Evolutionary conservation across 1,284 basidiomycete genomes (phyloP), one percentile per base, ranked within the genome.

Genomic region (Albatrellus sp.): DNA sequence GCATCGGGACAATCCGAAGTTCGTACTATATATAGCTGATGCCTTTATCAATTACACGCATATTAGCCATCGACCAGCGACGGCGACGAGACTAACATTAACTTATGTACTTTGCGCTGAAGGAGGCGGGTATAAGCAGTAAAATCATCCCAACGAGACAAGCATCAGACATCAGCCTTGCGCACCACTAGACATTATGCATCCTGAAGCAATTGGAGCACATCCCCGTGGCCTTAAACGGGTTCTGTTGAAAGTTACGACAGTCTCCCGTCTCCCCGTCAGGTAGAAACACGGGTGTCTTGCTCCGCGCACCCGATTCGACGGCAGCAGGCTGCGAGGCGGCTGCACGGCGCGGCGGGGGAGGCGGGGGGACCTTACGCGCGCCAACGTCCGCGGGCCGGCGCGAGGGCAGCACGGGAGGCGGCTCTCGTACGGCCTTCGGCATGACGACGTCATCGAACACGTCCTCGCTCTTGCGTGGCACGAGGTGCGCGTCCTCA

Each of bases 221-320:
- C 61, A 72, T 71, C n/a, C 76, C 75, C 49, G 66, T 64, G 24
- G 69, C 60, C 61, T 77, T 76, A 65, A 77, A 79, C 40, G 72
- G 72, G 52, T 74, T 75, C 61, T 77, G 75, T 54, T 69, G 70
- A 56, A 77, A 75, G 50, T 72, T 65, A 16, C 50, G 55, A 56
- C 75, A 76, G 10, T 46, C 50, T 50, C 56, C 61, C 32, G 53
- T 48, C 47, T 53, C 43, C 47, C 50, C 40, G 48, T 56, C 53
- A 41, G 41, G 45, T 13, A 53, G 45, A 35, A 65, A 46, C 32
- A 54, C 54, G 36, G 72, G 74, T 44, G 72, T 46, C 51, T 28
- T 55, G 50, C 36, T 34, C 48, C 30, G 40, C 38, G 17, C 28
- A 36, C 55, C 61, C 59, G 48, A 32, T 54, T 55, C 51, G 57